A percentile compares a stretch with the other conserved stretches of the same genome.
phyloP scores from a whole-genome alignment of 345 rosid genomes.

The Euphorbia pulcherrima region DNA sequence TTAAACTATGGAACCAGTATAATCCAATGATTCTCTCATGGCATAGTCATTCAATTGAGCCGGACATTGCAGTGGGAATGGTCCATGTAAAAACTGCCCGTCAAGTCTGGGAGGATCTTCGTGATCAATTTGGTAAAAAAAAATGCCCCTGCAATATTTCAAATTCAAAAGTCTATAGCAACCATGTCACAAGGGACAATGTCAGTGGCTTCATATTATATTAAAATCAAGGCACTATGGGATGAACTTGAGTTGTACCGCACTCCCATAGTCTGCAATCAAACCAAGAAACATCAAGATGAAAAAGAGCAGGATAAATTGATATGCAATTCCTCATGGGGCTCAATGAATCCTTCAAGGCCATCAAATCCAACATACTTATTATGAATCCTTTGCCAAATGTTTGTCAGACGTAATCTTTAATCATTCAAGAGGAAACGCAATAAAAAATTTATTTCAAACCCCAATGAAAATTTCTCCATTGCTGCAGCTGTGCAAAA shows the following conservation, averaged over 20 bases:
- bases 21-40: too few relatives aligned
- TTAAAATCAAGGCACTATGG: neutral
- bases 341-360: neutral
- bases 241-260: neutral
- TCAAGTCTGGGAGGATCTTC: conserved; percentile 4
- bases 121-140: neutral
- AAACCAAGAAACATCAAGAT: neutral
- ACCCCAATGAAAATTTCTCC: neutral
- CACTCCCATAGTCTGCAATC: neutral
- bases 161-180: neutral
- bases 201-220: neutral
- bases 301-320: conserved; percentile 27
- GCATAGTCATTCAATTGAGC: neutral
- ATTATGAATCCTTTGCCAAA: neutral
- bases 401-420: neutral
- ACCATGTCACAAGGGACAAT: neutral
- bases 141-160: neutral
- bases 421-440: neutral
- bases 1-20: neutral
- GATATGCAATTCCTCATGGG: too few relatives aligned
- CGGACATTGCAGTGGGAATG: neutral
- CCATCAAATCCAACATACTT: neutral
- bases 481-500: neutral
- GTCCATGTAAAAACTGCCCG: neutral
- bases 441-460: neutral